Evolutionary conservation across 2,329 filamentous ascomycete species (phyloP), one percentile per base, ranked within the genome.

Genomic region (Sporothrix pseudoabietina): DNA sequence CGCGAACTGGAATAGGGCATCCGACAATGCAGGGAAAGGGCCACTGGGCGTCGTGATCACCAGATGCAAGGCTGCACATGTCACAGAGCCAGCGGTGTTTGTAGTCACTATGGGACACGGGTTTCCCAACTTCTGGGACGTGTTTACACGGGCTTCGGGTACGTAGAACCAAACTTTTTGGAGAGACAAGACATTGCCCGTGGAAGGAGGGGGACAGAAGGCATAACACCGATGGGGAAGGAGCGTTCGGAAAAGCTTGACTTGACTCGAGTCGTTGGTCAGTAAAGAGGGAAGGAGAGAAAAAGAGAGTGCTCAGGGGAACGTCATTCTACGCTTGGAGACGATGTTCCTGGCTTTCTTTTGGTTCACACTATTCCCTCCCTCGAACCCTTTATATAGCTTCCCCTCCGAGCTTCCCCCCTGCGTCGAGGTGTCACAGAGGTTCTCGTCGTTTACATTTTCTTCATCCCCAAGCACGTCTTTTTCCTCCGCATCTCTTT

Each of bases 141-240:
- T 68, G 63, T 68, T 68, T 68, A 41, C 26, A 69, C 66, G 66
- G 49, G 22, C 49, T 41, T 52, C 52, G 68, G 52, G 32, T 70
- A 59, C 68, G 52, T 47, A 59, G 19, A 55, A 49, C 68, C 68
- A 70, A 69, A 44, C 39, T 22, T 32, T 32, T 10, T 41, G 32
- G 57, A 16, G 14, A 19, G 30, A 52, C 16, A 26, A 16, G 47
- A 7, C 16, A 14, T 7, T 52, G 19, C 3, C 26, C 9, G 6
- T 16, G 30, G 32, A 39, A 63, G 35, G 57, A 63, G 57, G 57
- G 57, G 57, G 4, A 10, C 4, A 7, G 16, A 4, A 57, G 26
- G 57, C 57, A 63, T 41, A 63, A 63, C 57, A 41, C 57, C 57
- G 57, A 63, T 63, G 57, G 19, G 57, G 57, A 63, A 41, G 57